Conservation (phyloP, 805 yeast genomes). For the Candida pini region DNA sequence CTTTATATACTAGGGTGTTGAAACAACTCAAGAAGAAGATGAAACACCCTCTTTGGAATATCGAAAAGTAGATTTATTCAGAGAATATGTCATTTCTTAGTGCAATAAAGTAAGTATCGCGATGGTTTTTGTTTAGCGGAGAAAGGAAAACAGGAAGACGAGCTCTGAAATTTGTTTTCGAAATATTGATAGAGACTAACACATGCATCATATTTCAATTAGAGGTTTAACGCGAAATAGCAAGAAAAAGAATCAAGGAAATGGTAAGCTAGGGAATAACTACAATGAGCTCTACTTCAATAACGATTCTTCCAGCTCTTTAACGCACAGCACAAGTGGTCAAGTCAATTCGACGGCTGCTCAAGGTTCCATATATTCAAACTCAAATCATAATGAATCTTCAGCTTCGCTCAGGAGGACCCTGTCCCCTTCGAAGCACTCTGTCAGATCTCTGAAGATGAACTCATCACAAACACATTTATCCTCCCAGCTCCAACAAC, state of each 20-base stretch:
- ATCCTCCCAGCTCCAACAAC: conserved; percentile 23
- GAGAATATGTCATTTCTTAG: conserved; percentile 33
- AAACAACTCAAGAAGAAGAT: too few species aligned
- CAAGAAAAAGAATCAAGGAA: conserved; percentile 27
- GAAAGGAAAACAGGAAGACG: not conserved
- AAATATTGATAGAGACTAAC: conserved; percentile 1
- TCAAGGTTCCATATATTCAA: conserved; percentile 28
- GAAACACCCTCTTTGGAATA: too few species aligned
- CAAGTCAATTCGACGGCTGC: too few species aligned
- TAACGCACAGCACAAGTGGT: too few species aligned
- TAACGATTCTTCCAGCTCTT: conserved; percentile 18
- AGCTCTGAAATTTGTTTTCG: not conserved
- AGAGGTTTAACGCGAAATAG: conserved; percentile 55
- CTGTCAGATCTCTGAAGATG: conserved; percentile 29
- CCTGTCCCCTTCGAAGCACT: conserved; percentile 41
- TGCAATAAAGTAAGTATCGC: conserved; percentile 29
- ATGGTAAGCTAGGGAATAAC: conserved; percentile 19
- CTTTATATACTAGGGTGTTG: too few species aligned
- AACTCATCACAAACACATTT: conserved; percentile 13
- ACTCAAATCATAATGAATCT: conserved; percentile 39
- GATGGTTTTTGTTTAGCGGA: not conserved
- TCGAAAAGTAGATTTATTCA: too few species aligned
- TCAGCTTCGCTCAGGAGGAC: conserved; percentile 42
- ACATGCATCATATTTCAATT: not conserved
- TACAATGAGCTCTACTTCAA: conserved; percentile 19